Conservation (phyloP, 2,329 filamentous ascomycete genomes). For the Septoria petroselini region DNA sequence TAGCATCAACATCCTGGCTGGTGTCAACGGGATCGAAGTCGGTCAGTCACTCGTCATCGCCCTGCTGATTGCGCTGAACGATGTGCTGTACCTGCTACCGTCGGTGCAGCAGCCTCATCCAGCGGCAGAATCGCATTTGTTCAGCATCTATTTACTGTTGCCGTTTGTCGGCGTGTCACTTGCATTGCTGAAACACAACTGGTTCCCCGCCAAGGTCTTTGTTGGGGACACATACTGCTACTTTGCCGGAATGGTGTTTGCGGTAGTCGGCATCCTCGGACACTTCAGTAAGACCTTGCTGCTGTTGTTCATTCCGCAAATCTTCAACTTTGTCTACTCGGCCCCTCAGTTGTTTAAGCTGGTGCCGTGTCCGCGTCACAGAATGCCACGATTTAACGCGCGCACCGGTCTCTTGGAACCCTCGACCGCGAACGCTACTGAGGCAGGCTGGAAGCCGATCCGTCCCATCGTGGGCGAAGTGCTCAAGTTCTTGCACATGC, state of each 20-base stretch:
- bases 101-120: slow-evolving; percentile 73
- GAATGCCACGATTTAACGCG: slow-evolving; percentile 83
- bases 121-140: slow-evolving; percentile 90
- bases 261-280: slow-evolving; percentile 90
- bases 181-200: slow-evolving; percentile 86
- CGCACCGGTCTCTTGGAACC: slow-evolving; percentile 81
- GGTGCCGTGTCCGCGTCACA: slow-evolving; percentile 87
- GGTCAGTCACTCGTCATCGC: slow-evolving; percentile 91
- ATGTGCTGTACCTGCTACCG: slow-evolving; percentile 74
- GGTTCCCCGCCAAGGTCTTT: slow-evolving; percentile 92
- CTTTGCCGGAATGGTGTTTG: slow-evolving; percentile 98
- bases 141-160: slow-evolving; percentile 90
- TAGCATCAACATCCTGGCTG: slow-evolving; percentile 98
- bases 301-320: slow-evolving; percentile 85
- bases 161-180: slow-evolving; percentile 91
- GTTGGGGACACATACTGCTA: slow-evolving; percentile 99
- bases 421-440: slow-evolving; percentile 68
- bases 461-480: slow-evolving; percentile 58
- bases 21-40: slow-evolving; percentile 98
- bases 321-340: slow-evolving; percentile 96
- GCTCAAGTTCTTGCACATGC: slow-evolving; percentile 65
- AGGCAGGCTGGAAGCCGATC: slow-evolving; percentile 59
- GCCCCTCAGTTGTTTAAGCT: slow-evolving; percentile 85
- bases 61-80: slow-evolving; percentile 77
- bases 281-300: slow-evolving; percentile 98